Conservation (phyloP, 306 rosid genomes). For the Myrica gale region DNA sequence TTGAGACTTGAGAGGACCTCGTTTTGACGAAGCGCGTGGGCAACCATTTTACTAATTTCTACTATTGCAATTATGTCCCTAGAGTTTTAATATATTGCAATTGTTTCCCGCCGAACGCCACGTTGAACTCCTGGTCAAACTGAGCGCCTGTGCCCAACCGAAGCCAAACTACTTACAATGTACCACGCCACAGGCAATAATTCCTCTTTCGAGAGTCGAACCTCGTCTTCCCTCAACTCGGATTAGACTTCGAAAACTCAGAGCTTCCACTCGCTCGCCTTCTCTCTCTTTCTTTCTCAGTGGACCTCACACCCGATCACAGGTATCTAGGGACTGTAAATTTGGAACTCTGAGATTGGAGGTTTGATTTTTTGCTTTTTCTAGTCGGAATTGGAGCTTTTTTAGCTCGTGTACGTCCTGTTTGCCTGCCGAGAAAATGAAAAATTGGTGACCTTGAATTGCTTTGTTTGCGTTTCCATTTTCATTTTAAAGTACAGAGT, state of each 20-base stretch:
- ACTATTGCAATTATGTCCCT: not conserved
- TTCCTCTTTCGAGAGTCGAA: not conserved
- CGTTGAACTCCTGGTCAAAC: not conserved
- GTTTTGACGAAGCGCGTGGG: not conserved
- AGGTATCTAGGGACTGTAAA: slow-evolving; percentile 31
- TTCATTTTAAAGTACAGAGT: not conserved
- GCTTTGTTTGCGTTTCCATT: not conserved
- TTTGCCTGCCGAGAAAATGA: slow-evolving; percentile 23
- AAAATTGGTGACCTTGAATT: not conserved
- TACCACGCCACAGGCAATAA: not conserved
- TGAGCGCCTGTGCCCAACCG: not conserved
- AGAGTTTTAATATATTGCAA: not conserved
- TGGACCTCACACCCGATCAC: slow-evolving; percentile 16
- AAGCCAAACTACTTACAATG: not conserved
- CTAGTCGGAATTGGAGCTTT: not conserved
- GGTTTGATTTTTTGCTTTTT: not conserved
- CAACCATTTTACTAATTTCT: too few species aligned
- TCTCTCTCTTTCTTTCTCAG: not conserved
- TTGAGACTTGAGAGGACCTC: not conserved
- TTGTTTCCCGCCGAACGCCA: not conserved
- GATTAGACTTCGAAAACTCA: not conserved
- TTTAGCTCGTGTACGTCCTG: not conserved
- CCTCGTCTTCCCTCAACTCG: not conserved
- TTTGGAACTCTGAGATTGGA: slow-evolving; percentile 6
- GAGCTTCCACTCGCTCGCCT: not conserved